Percentiles rank a stretch among this genome's conserved stretches.
Evolutionary conservation across 1,284 basidiomycete genomes (phyloP).

Genomic region (Ganoderma multipileum): DNA sequence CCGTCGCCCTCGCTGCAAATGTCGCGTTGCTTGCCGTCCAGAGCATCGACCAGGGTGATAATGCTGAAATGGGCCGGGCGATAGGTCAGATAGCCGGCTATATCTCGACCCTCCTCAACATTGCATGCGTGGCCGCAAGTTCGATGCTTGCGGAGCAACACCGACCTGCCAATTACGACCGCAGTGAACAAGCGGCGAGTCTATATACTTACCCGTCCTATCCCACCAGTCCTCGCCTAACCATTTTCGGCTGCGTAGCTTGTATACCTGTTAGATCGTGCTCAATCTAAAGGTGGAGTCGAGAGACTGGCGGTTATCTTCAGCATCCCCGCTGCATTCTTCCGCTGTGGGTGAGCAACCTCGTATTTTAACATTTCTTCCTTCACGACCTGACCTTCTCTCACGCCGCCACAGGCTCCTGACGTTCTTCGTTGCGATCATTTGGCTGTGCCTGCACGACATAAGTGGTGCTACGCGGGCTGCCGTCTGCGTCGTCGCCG

Average conservation of each 20-base stretch:
- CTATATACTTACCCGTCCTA: neutral
- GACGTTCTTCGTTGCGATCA: neutral
- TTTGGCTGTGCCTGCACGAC: slow-evolving; percentile 42
- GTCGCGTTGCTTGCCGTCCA: slow-evolving; percentile 43
- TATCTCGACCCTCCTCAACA: slow-evolving; percentile 29
- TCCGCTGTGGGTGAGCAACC: slow-evolving; percentile 7
- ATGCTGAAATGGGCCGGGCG: neutral
- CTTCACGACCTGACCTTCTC: too few relatives aligned
- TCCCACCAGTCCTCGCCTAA: neutral
- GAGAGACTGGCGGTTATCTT: neutral
- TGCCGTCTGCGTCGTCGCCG: slow-evolving; percentile 79
- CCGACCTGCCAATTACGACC: neutral
- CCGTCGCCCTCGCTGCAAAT: slow-evolving; percentile 44
- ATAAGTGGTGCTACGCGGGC: slow-evolving; percentile 84
- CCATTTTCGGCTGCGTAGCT: neutral
- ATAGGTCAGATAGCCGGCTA: slow-evolving; percentile 34
- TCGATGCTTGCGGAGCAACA: slow-evolving; percentile 14
- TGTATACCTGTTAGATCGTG: neutral
- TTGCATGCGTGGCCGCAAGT: slow-evolving; percentile 28
- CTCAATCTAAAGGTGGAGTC: neutral
- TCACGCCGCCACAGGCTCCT: neutral
- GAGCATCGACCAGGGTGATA: slow-evolving; percentile 34
- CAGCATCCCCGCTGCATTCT: slow-evolving; percentile 3
- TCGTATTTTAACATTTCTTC: too few relatives aligned
- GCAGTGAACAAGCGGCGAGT: neutral